Evolutionary conservation across 2,329 filamentous ascomycete genomes (phyloP), one percentile per base, ranked within the genome.

Genomic region (Monosporascus ibericus): DNA sequence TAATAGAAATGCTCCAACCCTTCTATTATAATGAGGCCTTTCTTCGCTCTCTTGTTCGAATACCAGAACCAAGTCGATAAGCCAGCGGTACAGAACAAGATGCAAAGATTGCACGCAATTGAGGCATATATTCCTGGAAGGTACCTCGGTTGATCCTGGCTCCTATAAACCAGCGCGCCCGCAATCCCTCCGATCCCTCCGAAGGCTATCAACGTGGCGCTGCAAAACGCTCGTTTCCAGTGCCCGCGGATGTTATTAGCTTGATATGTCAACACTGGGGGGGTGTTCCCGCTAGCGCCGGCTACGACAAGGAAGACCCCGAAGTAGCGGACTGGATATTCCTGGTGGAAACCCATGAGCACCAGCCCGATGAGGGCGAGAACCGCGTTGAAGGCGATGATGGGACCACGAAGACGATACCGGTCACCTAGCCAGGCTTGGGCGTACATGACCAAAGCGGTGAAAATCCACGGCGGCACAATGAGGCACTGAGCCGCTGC

Each of bases 191-290:
- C 90, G 25, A 95, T 74, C 2, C 87, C 88, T 7, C 88, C 88
- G 48, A 88, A 82, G 1, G 86, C 87, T 3, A 94, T 86, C 2
- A 92, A 78, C 0, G 85, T 86, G 2, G 89, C 87, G 54, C 83
- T 88, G 66, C 83, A 86, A 60, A 94, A 85, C 1, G 89, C 89
- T 47, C 90, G 82, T 73, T 92, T 95, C 88, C 89, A 95, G 71
- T 94, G 89, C 0, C 89, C 90, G 50, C 88, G 84, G 63, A 95
- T 86, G 70, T 95, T 95, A 72, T 92, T 94, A 42, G 88, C 88
- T 72, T 92, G 89, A 72, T 90, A 94, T 0, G 88, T 80, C 74
- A 95, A 82, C 46, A 82, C 76, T 2, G 83, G 77, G 0, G 90
- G 90, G 5, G 92, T 76, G 65, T 42, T 42, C 17, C n/a, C n/a